phyloP scores from a whole-genome alignment of 129 eudicot genomes.

The Arctium minus region DNA sequence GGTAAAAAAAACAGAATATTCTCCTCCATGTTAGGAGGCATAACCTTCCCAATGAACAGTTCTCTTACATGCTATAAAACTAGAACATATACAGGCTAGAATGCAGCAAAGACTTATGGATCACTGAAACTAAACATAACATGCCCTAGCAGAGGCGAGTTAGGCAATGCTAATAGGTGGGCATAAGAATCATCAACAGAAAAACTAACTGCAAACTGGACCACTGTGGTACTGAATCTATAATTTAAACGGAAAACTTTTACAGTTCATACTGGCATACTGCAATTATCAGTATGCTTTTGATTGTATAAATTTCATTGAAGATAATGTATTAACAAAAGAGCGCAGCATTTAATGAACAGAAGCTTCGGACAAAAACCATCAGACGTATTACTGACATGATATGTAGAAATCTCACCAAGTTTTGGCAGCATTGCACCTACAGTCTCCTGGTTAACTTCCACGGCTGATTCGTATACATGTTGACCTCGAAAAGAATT shows the following conservation, averaged over 20 bases:
- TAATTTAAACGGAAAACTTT: background rate
- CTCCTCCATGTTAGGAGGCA: background rate
- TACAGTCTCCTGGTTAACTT: constrained; percentile 77
- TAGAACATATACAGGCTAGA: background rate
- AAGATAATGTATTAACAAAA: background rate
- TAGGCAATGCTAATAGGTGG: background rate
- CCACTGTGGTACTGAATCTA: background rate
- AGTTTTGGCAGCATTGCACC: constrained; percentile 92
- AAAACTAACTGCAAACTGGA: background rate
- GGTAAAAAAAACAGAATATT: background rate
- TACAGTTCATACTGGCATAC: background rate
- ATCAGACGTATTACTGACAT: background rate
- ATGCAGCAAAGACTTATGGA: background rate
- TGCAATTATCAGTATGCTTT: background rate
- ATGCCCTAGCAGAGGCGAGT: background rate
- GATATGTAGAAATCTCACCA: constrained; percentile 38
- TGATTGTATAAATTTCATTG: background rate
- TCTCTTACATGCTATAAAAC: background rate
- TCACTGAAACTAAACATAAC: background rate
- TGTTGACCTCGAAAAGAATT: constrained; percentile 78
- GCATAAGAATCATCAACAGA: background rate
- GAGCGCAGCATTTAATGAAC: background rate
- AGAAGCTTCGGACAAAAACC: background rate
- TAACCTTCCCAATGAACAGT: background rate
- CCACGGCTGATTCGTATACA: constrained; percentile 59